Evolutionary conservation across 139 green algal species (phyloP).

Genomic region (Chlamydomonas eustigma): DNA sequence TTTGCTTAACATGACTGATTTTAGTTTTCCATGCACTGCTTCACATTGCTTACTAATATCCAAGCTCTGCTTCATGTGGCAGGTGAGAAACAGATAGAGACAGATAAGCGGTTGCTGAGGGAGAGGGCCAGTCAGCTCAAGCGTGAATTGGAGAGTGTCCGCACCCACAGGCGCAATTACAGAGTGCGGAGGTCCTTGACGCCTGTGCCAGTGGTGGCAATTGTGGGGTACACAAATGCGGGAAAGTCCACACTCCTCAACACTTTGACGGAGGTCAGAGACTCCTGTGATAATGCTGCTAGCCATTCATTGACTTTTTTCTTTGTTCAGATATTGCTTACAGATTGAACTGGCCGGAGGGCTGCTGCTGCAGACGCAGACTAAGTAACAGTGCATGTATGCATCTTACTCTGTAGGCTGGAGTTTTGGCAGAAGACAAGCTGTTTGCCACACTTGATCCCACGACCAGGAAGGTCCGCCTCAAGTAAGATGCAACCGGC

Average conservation of each 20-base stretch:
- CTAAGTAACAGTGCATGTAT: neutral
- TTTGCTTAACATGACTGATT: too few relatives aligned
- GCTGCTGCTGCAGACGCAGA: too few relatives aligned
- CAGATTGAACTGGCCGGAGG: too few relatives aligned
- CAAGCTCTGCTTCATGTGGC: too few relatives aligned
- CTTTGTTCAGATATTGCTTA: too few relatives aligned
- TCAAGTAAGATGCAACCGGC: slow-evolving; percentile 39
- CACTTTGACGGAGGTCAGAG: slow-evolving; percentile 47
- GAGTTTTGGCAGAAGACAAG: slow-evolving; percentile 88
- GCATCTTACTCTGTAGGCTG: too few relatives aligned
- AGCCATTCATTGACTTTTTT: too few relatives aligned
- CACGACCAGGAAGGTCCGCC: slow-evolving; percentile 77
- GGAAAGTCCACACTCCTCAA: slow-evolving; percentile 79
- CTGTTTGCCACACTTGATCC: slow-evolving; percentile 99
- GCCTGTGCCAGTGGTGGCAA: slow-evolving; percentile 78
- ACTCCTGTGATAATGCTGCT: too few relatives aligned
- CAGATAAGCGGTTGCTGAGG: slow-evolving; percentile 89
- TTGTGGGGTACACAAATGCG: slow-evolving; percentile 53
- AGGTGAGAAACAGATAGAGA: slow-evolving; percentile 98
- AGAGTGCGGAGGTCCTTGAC: slow-evolving; percentile 52
- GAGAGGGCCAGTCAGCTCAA: slow-evolving; percentile 39
- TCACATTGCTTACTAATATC: too few relatives aligned
- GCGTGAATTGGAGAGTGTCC: slow-evolving; percentile 67
- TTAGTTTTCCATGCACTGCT: too few relatives aligned
- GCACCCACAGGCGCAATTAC: slow-evolving; percentile 66